These are phyloP conservation scores for Botrytis deweyae DNA, from an alignment of 2,329 filamentous ascomycete genomes.

Conservation along the genomic window DNA sequence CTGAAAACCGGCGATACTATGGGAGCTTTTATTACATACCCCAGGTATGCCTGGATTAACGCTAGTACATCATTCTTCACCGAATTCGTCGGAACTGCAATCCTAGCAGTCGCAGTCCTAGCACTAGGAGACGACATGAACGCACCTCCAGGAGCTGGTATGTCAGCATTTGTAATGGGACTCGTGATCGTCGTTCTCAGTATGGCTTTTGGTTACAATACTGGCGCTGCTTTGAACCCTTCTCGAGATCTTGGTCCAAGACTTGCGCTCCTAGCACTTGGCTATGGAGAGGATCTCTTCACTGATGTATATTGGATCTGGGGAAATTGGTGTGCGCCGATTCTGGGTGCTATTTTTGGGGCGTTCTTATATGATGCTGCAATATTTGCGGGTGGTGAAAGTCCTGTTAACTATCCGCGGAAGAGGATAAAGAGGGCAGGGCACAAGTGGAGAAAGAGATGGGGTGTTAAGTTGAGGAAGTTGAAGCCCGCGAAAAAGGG, in stretches of 20 bases:
- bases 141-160: slow-evolving; percentile 49
- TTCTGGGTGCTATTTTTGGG: slow-evolving; percentile 44
- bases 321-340: slow-evolving; percentile 44
- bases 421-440: slow-evolving; percentile 43
- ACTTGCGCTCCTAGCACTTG: slow-evolving; percentile 46
- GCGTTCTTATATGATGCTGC: slow-evolving; percentile 52
- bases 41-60: slow-evolving; percentile 43
- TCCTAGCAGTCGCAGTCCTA: slow-evolving; percentile 45
- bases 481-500: slow-evolving; percentile 10
- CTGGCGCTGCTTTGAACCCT: slow-evolving; percentile 50
- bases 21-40: slow-evolving; percentile 47
- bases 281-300: slow-evolving; percentile 46
- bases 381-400: slow-evolving; percentile 52
- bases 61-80: slow-evolving; percentile 46
- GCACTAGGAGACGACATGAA: slow-evolving; percentile 49
- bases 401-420: slow-evolving; percentile 51
- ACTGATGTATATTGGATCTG: slow-evolving; percentile 45
- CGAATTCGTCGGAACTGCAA: slow-evolving; percentile 47
- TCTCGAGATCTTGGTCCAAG: slow-evolving; percentile 51
- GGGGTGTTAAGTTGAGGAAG: slow-evolving; percentile 28
- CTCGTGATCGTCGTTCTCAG: slow-evolving; percentile 42
- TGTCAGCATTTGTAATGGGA: slow-evolving; percentile 51
- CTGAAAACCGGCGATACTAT: slow-evolving; percentile 38
- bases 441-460: slow-evolving; percentile 45
- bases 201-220: slow-evolving; percentile 48